Conservation (phyloP, 1,284 basidiomycete genomes). For the Sporisorium reilianum region DNA sequence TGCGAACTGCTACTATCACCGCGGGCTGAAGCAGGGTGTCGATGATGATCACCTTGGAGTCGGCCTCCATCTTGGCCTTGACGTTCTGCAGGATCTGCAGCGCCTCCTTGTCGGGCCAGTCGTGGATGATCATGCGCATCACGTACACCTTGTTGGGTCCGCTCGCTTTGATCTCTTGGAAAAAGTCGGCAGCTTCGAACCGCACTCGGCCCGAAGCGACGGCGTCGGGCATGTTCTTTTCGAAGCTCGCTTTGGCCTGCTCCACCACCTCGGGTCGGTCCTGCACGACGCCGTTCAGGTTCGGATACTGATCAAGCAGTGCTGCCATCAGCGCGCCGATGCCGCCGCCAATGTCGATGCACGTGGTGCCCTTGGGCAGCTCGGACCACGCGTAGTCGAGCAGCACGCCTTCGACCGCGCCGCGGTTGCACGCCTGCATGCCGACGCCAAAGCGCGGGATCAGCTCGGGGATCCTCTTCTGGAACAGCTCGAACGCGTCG, state of each 20-base stretch:
- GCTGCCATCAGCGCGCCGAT: constrained; percentile 16
- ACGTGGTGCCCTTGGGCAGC: constrained; percentile 13
- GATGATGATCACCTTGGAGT: constrained; percentile 33
- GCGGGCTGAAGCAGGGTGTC: constrained; percentile 42
- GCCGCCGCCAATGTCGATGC: constrained; percentile 39
- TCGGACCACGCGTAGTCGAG: constrained; percentile 35
- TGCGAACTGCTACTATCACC: too few relatives aligned
- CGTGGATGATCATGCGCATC: constrained; percentile 36
- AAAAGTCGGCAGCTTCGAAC: constrained; percentile 27
- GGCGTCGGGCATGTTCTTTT: constrained; percentile 28
- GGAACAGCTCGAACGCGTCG: constrained; percentile 12
- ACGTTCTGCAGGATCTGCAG: constrained; percentile 30
- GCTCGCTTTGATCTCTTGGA: constrained; percentile 16
- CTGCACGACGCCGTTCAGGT: constrained; percentile 26
- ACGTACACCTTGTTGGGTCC: constrained; percentile 26
- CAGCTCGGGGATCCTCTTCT: constrained; percentile 11
- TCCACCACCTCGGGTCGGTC: constrained; percentile 25
- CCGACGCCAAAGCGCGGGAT: constrained; percentile 12
- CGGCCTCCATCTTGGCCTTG: constrained; percentile 23
- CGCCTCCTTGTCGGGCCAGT: constrained; percentile 20
- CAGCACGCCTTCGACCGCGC: constrained; percentile 15
- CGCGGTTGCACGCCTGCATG: constrained; percentile 27
- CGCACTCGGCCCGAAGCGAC: constrained; percentile 26
- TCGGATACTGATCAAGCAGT: constrained; percentile 12
- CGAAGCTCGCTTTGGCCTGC: constrained; percentile 25